Percentiles rank a stretch among this genome's conserved stretches.
Conservation (phyloP, 1,139 yeast genomes). For the Scheffersomyces insectosa region DNA sequence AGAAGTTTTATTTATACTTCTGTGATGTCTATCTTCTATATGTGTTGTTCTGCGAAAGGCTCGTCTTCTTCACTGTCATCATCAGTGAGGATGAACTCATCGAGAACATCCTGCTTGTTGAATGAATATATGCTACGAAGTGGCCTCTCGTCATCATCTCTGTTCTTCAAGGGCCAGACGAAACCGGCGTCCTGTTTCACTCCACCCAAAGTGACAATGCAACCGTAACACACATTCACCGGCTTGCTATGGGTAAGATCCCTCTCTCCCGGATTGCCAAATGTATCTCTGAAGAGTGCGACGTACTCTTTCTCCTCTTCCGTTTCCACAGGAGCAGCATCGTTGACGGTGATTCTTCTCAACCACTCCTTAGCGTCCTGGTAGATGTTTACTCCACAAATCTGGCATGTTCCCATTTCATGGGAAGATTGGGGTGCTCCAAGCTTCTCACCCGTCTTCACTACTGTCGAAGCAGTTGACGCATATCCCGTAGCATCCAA, state of each 20-base stretch:
- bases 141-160: constrained; percentile 23
- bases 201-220: constrained; percentile 61
- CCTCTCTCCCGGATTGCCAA: background rate
- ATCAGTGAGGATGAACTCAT: constrained; percentile 53
- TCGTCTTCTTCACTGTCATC: constrained; percentile 23
- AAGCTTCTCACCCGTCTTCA: constrained; percentile 82
- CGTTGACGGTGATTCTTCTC: constrained; percentile 66
- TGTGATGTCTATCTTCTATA: no score
- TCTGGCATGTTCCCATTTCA: constrained; percentile 36
- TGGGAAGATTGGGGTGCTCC: constrained; percentile 47
- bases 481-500: constrained; percentile 80
- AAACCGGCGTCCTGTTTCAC: constrained; percentile 34
- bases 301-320: constrained; percentile 48
- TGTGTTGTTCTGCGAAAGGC: no score
- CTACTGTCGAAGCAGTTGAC: constrained; percentile 91
- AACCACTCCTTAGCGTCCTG: constrained; percentile 71
- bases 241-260: constrained; percentile 9
- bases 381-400: constrained; percentile 54
- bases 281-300: constrained; percentile 21
- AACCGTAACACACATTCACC: constrained; percentile 69
- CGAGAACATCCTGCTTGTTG: constrained; percentile 21
- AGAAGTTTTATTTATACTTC: no score
- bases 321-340: constrained; percentile 50
- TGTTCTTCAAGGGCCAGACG: constrained; percentile 53
- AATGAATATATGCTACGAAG: no score